Evolutionary conservation across 2,329 filamentous ascomycete species (phyloP).

Genomic region (Curvularia verruculosa): DNA sequence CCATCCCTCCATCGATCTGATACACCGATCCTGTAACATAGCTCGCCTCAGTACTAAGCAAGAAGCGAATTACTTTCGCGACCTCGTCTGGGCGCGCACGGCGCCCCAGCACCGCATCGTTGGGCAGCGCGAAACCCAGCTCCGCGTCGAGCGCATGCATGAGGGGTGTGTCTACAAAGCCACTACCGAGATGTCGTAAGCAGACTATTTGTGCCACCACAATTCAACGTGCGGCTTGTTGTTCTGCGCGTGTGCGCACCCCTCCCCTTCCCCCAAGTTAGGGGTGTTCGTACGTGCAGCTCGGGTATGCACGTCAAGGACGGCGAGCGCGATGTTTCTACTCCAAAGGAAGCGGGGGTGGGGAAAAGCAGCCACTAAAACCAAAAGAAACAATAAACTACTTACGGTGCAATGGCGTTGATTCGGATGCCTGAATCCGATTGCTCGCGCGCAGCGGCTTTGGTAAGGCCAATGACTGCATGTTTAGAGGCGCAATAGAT

Average conservation of each 20-base stretch:
- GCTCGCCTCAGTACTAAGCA: constrained; percentile 27
- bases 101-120: constrained; percentile 20
- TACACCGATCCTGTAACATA: constrained; percentile 25
- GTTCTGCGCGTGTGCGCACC: background rate
- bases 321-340: background rate
- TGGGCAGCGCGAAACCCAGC: constrained; percentile 10
- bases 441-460: constrained; percentile 49
- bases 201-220: background rate
- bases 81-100: constrained; percentile 20
- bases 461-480: constrained; percentile 43
- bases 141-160: constrained; percentile 9
- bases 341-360: background rate
- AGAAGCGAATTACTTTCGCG: constrained; percentile 22
- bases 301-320: background rate
- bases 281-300: background rate
- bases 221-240: background rate
- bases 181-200: constrained; percentile 7
- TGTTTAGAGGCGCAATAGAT: constrained; percentile 36
- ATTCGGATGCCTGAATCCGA: constrained; percentile 31
- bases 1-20: constrained; percentile 25
- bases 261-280: no score
- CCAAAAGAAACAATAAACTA: constrained; percentile 5
- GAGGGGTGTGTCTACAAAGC: constrained; percentile 26
- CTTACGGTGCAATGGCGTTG: constrained; percentile 54
- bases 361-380: no score